These are phyloP conservation scores for Apiotrichum siamense DNA, from an alignment of 1,284 basidiomycete species.

Conservation along the genomic window DNA sequence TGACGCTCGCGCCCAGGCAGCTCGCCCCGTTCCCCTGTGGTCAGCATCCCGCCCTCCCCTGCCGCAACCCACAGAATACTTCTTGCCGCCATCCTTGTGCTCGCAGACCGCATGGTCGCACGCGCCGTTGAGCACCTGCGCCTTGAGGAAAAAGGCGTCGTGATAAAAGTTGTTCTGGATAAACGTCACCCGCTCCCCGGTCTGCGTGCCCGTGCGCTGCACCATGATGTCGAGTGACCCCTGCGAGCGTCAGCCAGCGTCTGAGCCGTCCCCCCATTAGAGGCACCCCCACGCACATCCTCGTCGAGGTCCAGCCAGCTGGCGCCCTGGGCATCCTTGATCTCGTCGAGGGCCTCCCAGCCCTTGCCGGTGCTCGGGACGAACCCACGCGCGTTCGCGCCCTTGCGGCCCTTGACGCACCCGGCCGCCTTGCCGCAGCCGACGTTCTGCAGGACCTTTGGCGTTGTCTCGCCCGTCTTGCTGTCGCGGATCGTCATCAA, in stretches of 20 bases:
- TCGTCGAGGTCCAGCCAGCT: conserved; percentile 92
- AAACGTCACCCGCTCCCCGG: conserved; percentile 57
- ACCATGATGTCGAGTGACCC: conserved; percentile 89
- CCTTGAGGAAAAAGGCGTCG: conserved; percentile 98
- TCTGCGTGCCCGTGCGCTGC: conserved; percentile 66
- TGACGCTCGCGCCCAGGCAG: conserved; percentile 91
- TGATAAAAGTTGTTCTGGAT: conserved; percentile 98
- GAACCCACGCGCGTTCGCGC: conserved; percentile 57
- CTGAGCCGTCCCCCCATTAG: too few relatives aligned
- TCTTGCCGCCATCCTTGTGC: conserved; percentile 55
- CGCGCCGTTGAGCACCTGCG: conserved; percentile 88
- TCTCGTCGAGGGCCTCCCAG: conserved; percentile 56
- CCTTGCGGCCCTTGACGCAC: conserved; percentile 19
- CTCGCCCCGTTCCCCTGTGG: conserved; percentile 82
- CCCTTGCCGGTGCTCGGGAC: conserved; percentile 61
- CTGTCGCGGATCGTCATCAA: conserved; percentile 56
- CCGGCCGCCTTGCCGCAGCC: conserved; percentile 55
- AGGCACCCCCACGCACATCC: conserved; percentile 73
- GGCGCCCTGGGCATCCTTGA: conserved; percentile 73
- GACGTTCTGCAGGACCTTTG: conserved; percentile 65
- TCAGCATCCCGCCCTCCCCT: background rate
- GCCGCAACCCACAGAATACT: conserved; percentile 60
- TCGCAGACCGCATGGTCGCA: conserved; percentile 73
- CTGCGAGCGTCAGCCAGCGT: conserved; percentile 48
- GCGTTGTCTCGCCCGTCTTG: conserved; percentile 34